phyloP scores from a whole-genome alignment of 306 rosid species.

The Lotus japonicus region DNA sequence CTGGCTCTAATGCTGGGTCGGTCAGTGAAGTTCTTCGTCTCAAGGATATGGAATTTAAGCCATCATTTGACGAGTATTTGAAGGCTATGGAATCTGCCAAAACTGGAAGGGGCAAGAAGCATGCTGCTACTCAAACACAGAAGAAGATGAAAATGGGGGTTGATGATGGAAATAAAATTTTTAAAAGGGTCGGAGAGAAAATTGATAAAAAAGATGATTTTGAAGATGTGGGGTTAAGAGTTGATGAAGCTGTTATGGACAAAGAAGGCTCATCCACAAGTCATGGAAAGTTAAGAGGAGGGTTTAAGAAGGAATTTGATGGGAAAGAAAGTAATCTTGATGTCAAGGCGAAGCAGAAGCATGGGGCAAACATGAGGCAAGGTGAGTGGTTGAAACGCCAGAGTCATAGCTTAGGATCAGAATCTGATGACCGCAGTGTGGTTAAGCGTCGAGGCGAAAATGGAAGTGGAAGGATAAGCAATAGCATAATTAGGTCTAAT shows the following conservation, averaged over 20 bases:
- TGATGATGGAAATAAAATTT: slow-evolving; percentile 8
- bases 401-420: slow-evolving; percentile 19
- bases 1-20: slow-evolving; percentile 30
- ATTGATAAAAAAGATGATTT: slow-evolving; percentile 18
- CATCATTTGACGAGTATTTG: slow-evolving; percentile 73
- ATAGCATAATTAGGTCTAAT: background rate
- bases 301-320: slow-evolving; percentile 24
- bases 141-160: slow-evolving; percentile 22
- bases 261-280: slow-evolving; percentile 14
- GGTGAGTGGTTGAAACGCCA: slow-evolving; percentile 21
- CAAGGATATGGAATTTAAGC: slow-evolving; percentile 60
- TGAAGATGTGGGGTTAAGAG: slow-evolving; percentile 8
- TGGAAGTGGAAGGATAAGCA: slow-evolving; percentile 18
- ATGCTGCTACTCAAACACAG: slow-evolving; percentile 15
- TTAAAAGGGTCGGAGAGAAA: slow-evolving; percentile 11
- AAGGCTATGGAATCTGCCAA: slow-evolving; percentile 69
- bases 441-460: slow-evolving; percentile 3
- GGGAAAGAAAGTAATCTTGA: slow-evolving; percentile 20
- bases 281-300: no score
- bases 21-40: slow-evolving; percentile 29
- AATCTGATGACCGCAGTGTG: slow-evolving; percentile 15
- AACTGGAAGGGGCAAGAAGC: slow-evolving; percentile 30
- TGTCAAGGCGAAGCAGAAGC: slow-evolving; percentile 23
- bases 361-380: slow-evolving; percentile 16
- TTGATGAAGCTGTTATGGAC: background rate